Evolutionary conservation across 768 basidiomycete species (phyloP).

Genomic region (Boletus rubroflammeus): DNA sequence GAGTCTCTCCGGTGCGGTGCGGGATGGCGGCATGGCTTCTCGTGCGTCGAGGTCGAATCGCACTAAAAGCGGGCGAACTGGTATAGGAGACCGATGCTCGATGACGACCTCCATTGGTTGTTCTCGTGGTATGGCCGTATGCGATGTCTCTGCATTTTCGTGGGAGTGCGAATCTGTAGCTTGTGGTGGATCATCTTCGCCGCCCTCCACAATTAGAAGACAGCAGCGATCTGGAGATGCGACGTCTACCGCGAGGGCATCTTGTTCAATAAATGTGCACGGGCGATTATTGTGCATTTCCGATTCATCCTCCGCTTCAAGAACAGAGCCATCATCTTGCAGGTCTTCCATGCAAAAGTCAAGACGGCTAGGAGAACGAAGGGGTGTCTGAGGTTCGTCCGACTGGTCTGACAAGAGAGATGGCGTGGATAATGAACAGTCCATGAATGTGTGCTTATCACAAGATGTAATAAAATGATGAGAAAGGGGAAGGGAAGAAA

Average conservation of each 20-base stretch:
- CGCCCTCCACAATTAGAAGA: neutral
- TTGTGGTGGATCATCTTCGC: slow-evolving; percentile 3
- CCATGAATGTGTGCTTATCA: slow-evolving; percentile 6
- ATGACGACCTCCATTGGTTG: slow-evolving; percentile 12
- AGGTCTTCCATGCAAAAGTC: slow-evolving; percentile 33
- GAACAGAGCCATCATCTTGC: neutral
- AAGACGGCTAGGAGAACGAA: slow-evolving; percentile 47
- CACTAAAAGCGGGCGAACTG: slow-evolving; percentile 16
- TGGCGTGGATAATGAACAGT: slow-evolving; percentile 3
- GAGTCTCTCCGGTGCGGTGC: slow-evolving; percentile 34
- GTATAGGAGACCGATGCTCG: slow-evolving; percentile 21
- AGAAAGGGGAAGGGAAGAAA: neutral
- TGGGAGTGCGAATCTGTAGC: slow-evolving; percentile 13
- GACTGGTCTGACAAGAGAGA: slow-evolving; percentile 9
- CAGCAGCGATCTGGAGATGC: neutral
- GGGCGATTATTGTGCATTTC: neutral
- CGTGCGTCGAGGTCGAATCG: neutral
- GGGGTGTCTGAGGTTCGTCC: slow-evolving; percentile 25
- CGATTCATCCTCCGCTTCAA: neutral
- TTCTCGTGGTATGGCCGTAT: slow-evolving; percentile 10
- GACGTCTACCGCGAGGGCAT: slow-evolving; percentile 1
- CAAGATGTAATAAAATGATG: neutral
- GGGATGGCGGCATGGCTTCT: slow-evolving; percentile 3
- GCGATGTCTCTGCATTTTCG: slow-evolving; percentile 7
- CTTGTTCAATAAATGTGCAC: slow-evolving; percentile 6